phyloP scores from a whole-genome alignment of 129 eudicot species.

The Saposhnikovia divaricata region DNA sequence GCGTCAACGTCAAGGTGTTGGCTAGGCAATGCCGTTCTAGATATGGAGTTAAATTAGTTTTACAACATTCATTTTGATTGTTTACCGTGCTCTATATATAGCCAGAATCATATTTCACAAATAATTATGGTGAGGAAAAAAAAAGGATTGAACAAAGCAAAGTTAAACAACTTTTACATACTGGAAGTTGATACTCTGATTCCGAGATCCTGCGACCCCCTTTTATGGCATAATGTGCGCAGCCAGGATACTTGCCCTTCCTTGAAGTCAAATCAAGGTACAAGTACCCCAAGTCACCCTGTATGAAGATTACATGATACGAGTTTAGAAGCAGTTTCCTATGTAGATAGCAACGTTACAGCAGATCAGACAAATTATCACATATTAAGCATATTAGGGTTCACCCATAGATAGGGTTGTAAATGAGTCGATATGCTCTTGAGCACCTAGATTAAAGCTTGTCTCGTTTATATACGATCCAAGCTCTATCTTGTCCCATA shows the following conservation, averaged over 20 bases:
- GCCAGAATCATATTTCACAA: background rate
- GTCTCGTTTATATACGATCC: background rate
- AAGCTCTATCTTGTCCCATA: background rate
- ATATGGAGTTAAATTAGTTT: background rate
- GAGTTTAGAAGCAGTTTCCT: background rate
- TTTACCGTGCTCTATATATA: background rate
- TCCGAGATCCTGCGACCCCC: slow-evolving; percentile 82
- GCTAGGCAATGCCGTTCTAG: background rate
- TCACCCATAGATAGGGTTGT: background rate
- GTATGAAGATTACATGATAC: slow-evolving; percentile 8
- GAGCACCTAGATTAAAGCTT: background rate
- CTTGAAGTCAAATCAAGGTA: slow-evolving; percentile 92
- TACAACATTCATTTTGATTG: background rate
- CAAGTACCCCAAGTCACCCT: slow-evolving; percentile 92
- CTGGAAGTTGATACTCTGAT: slow-evolving; percentile 90
- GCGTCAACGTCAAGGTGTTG: background rate
- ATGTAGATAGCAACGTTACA: background rate
- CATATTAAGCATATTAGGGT: background rate
- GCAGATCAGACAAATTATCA: background rate
- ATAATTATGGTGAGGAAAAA: background rate
- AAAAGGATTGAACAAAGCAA: background rate
- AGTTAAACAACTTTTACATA: slow-evolving; percentile 27
- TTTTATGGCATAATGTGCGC: slow-evolving; percentile 91
- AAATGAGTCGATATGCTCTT: background rate
- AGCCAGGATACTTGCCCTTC: slow-evolving; percentile 76